Conservation (phyloP, 768 basidiomycete species). For the Nevesoporus exiguus region DNA sequence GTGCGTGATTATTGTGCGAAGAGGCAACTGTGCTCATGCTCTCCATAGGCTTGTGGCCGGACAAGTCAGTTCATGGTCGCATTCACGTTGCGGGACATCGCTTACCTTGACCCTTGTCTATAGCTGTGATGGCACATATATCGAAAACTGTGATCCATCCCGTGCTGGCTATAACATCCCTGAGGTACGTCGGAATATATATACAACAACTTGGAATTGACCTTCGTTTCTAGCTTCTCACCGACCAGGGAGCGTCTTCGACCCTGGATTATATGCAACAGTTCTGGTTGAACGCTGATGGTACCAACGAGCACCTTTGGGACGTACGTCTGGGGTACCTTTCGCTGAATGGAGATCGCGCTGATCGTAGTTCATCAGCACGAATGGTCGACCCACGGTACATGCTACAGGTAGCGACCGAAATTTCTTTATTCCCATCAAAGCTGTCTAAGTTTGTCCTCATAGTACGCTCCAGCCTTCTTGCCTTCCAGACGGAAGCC, state of each 20-base stretch:
- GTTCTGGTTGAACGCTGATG: constrained; percentile 63
- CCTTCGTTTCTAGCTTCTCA: constrained; percentile 44
- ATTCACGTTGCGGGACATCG: not conserved
- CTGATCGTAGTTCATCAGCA: constrained; percentile 39
- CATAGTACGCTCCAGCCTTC: constrained; percentile 52
- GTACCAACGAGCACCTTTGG: constrained; percentile 65
- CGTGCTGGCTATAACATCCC: constrained; percentile 42
- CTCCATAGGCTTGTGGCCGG: constrained; percentile 60
- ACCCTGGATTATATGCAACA: constrained; percentile 59
- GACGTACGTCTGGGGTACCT: constrained; percentile 42
- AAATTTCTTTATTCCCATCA: not conserved
- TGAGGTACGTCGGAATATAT: constrained; percentile 28
- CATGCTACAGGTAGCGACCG: constrained; percentile 34
- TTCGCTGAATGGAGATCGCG: not conserved
- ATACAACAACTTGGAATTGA: not conserved
- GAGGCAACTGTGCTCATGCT: not conserved
- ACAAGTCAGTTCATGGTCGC: constrained; percentile 39
- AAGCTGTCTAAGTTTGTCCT: not conserved
- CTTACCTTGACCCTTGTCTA: not conserved
- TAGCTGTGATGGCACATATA: constrained; percentile 53
- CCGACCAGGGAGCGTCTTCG: constrained; percentile 48
- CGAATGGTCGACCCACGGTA: constrained; percentile 71
- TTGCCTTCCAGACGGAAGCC: constrained; percentile 57
- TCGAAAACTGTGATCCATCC: constrained; percentile 37
- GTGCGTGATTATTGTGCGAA: constrained; percentile 32